Conservation (phyloP, 768 basidiomycete genomes). For the Trametes meyenii region DNA sequence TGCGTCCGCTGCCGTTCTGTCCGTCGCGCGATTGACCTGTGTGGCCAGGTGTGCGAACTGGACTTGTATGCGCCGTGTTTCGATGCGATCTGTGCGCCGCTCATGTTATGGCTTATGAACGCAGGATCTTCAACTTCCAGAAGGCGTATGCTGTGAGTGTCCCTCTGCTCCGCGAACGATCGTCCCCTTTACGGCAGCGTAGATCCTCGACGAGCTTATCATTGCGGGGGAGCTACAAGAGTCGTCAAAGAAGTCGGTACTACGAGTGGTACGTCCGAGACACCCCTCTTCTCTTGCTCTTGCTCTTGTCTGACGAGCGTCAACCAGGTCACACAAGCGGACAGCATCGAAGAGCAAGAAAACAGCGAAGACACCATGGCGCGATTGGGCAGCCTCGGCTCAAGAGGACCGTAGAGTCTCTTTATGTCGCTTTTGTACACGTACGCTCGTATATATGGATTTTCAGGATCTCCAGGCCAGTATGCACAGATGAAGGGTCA, state of each 20-base stretch:
- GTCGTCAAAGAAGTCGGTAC: conserved; percentile 74
- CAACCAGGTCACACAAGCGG: conserved; percentile 81
- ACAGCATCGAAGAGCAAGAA: conserved; percentile 84
- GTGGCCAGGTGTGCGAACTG: conserved; percentile 79
- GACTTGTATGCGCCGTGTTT: conserved; percentile 67
- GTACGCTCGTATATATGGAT: conserved; percentile 12
- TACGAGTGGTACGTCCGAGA: conserved; percentile 52
- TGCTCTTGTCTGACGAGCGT: not conserved
- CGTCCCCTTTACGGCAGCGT: not conserved
- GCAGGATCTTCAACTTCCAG: conserved; percentile 96
- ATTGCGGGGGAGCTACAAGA: conserved; percentile 95
- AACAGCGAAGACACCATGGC: conserved; percentile 81
- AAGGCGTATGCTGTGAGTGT: conserved; percentile 82
- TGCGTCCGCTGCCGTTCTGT: not conserved
- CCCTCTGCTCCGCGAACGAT: not conserved
- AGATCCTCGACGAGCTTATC: conserved; percentile 92
- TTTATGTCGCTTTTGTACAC: not conserved
- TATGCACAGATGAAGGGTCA: not conserved
- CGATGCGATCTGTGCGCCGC: not conserved
- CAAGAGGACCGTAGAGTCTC: conserved; percentile 46
- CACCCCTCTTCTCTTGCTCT: not conserved
- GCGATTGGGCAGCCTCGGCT: conserved; percentile 57
- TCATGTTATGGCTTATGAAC: not conserved
- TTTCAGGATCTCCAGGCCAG: not conserved
- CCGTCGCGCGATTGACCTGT: not conserved